A percentile compares a stretch with the other conserved stretches of the same genome.
phyloP scores from a whole-genome alignment of 176 grass and related monocot species.

The Otatea glauca region DNA sequence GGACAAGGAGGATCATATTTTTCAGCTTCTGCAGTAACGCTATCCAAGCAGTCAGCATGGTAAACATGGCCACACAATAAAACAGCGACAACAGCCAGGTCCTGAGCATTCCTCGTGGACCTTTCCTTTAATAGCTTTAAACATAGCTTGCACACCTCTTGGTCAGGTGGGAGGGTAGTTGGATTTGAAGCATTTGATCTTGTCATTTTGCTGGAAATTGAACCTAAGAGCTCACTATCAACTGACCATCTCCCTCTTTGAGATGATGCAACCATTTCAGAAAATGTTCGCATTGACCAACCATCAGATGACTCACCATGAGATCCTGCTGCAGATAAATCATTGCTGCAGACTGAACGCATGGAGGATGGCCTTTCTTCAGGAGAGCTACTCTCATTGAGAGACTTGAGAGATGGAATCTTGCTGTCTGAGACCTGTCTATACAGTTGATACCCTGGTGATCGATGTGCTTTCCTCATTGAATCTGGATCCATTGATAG shows the following conservation, averaged over 20 bases:
- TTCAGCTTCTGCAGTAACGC: constrained; percentile 72
- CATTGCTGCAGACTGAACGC: constrained; percentile 65
- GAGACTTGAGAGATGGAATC: constrained; percentile 85
- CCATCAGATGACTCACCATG: constrained; percentile 79
- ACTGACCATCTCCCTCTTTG: constrained; percentile 82
- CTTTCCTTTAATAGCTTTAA: constrained; percentile 70
- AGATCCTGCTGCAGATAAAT: constrained; percentile 53
- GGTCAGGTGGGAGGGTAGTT: constrained; percentile 49
- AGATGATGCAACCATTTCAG: constrained; percentile 82
- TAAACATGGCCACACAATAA: constrained; percentile 85
- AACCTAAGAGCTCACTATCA: constrained; percentile 73
- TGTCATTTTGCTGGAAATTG: constrained; percentile 57
- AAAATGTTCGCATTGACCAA: constrained; percentile 96
- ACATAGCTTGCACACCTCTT: constrained; percentile 76
- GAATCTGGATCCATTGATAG: constrained; percentile 54
- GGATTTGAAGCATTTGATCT: constrained; percentile 55
- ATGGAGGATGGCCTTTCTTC: constrained; percentile 65
- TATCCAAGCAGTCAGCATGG: constrained; percentile 93
- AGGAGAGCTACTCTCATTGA: constrained; percentile 66
- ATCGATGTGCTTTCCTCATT: constrained; percentile 66
- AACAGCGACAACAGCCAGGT: constrained; percentile 76
- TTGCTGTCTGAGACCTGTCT: constrained; percentile 88
- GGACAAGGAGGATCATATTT: constrained; percentile 88
- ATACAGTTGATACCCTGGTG: constrained; percentile 83
- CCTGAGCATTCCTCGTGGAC: constrained; percentile 61